Percentiles rank a stretch among this genome's conserved stretches.
These are phyloP conservation scores for Phytophthora pini DNA, from an alignment of 352 stramenopile genomes.

Conservation along the genomic window DNA sequence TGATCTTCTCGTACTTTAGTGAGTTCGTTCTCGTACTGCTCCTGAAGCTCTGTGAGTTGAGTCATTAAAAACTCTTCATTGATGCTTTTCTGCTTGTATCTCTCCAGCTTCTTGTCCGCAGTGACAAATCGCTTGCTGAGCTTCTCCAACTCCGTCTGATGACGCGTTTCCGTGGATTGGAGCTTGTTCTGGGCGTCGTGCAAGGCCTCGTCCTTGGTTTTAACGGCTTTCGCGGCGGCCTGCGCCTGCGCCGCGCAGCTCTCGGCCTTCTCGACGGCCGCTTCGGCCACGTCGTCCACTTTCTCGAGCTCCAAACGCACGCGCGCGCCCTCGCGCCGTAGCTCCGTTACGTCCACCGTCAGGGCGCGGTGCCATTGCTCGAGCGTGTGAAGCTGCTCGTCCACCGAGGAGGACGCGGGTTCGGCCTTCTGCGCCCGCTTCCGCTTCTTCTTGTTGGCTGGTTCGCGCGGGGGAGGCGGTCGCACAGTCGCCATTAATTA, in stretches of 20 bases:
- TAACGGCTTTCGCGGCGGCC: conserved; percentile 13
- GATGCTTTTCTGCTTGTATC: conserved; percentile 29
- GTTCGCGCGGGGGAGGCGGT: conserved; percentile 25
- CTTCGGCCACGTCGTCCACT: conserved; percentile 44
- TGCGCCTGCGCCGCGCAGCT: conserved; percentile 22
- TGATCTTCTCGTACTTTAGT: conserved; percentile 37
- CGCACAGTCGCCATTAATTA: conserved; percentile 43
- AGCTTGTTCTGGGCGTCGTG: conserved; percentile 15
- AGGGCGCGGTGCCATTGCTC: conserved; percentile 45
- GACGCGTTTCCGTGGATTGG: not conserved
- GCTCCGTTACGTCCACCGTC: conserved; percentile 39
- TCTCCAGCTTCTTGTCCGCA: conserved; percentile 37
- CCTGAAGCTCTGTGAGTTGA: conserved; percentile 56
- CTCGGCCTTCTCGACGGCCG: conserved; percentile 43
- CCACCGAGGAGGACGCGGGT: not conserved
- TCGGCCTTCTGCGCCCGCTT: conserved; percentile 24
- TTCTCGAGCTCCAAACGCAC: conserved; percentile 56
- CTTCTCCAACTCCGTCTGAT: conserved; percentile 20
- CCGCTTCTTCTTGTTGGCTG: conserved; percentile 45
- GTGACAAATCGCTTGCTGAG: conserved; percentile 27
- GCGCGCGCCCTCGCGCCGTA: conserved; percentile 37
- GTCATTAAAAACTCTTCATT: conserved; percentile 66
- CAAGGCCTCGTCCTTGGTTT: conserved; percentile 17
- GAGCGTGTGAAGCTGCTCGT: conserved; percentile 32
- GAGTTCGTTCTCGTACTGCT: conserved; percentile 58